Conservation (phyloP, 1,139 yeast genomes). For the Ashbya aceris region DNA sequence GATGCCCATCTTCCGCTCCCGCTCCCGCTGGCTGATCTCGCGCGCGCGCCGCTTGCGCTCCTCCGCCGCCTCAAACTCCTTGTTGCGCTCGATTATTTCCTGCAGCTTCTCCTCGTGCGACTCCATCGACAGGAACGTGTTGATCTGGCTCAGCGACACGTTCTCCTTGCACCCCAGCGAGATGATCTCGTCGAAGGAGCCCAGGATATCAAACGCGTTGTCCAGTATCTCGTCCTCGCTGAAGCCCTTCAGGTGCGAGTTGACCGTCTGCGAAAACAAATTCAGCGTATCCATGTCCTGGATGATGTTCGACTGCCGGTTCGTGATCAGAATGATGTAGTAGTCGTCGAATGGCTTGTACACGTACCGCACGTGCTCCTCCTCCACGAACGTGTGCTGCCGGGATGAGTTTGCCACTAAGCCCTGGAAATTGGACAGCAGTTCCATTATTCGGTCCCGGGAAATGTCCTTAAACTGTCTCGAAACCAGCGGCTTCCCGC, state of each 20-base stretch:
- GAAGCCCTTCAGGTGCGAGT: slow-evolving; percentile 58
- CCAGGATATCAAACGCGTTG: slow-evolving; percentile 77
- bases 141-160: slow-evolving; percentile 71
- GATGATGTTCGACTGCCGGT: slow-evolving; percentile 81
- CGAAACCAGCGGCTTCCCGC: slow-evolving; percentile 87
- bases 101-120: slow-evolving; percentile 97
- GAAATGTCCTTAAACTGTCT: slow-evolving; percentile 86
- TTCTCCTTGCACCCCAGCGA: slow-evolving; percentile 87
- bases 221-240: slow-evolving; percentile 82
- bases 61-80: slow-evolving; percentile 94
- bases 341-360: slow-evolving; percentile 94
- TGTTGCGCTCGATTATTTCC: slow-evolving; percentile 93
- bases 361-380: slow-evolving; percentile 84
- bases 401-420: slow-evolving; percentile 61
- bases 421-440: slow-evolving; percentile 79
- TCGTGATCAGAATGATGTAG: slow-evolving; percentile 84
- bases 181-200: slow-evolving; percentile 91
- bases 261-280: slow-evolving; percentile 72
- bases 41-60: slow-evolving; percentile 94
- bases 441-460: slow-evolving; percentile 77
- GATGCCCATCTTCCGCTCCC: slow-evolving; percentile 45
- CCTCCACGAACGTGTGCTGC: slow-evolving; percentile 93
- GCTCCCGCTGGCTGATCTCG: slow-evolving; percentile 84
- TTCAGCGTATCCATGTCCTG: slow-evolving; percentile 93
- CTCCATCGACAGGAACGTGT: slow-evolving; percentile 92